Evolutionary conservation across 371 early-diverging fungal genomes (phyloP).

Genomic region (Thermomucor indicae-seudaticae): DNA sequence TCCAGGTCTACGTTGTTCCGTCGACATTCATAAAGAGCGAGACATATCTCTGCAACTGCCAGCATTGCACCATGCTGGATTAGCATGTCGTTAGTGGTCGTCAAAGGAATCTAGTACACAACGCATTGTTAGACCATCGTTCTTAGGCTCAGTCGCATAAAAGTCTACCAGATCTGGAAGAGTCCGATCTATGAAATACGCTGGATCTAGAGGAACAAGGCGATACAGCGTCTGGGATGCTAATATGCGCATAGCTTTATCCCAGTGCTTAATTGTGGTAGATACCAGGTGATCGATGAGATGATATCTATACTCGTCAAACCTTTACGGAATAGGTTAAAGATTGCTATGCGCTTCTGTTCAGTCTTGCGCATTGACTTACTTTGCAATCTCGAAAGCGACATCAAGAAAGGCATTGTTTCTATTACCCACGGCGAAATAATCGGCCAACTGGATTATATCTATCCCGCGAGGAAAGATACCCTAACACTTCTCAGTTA

Average conservation of each 20-base stretch:
- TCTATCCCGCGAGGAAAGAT: conserved; percentile 93
- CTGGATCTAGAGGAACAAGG: conserved; percentile 57
- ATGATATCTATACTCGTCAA: conserved; percentile 66
- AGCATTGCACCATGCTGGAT: conserved; percentile 78
- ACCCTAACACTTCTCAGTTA: conserved; percentile 37
- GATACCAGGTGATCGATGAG: conserved; percentile 70
- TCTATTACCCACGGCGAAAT: conserved; percentile 86
- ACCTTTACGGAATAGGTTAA: conserved; percentile 40
- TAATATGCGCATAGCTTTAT: conserved; percentile 71
- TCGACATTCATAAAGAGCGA: conserved; percentile 45
- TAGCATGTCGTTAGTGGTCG: conserved; percentile 57
- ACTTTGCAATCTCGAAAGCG: conserved; percentile 68
- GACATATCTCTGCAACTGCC: conserved; percentile 66
- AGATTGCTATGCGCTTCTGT: not conserved
- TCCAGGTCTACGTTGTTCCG: conserved; percentile 5
- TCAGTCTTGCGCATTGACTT: conserved; percentile 15
- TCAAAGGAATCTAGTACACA: conserved; percentile 48
- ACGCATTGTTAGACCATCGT: not conserved
- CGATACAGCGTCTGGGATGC: conserved; percentile 67
- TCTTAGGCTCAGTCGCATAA: not conserved
- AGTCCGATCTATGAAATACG: conserved; percentile 46
- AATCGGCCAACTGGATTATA: conserved; percentile 87
- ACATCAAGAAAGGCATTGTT: conserved; percentile 67
- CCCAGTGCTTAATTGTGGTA: conserved; percentile 81
- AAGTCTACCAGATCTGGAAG: conserved; percentile 39